Conservation (phyloP, 805 yeast species). For the Sugiyamaella lignohabitans region DNA sequence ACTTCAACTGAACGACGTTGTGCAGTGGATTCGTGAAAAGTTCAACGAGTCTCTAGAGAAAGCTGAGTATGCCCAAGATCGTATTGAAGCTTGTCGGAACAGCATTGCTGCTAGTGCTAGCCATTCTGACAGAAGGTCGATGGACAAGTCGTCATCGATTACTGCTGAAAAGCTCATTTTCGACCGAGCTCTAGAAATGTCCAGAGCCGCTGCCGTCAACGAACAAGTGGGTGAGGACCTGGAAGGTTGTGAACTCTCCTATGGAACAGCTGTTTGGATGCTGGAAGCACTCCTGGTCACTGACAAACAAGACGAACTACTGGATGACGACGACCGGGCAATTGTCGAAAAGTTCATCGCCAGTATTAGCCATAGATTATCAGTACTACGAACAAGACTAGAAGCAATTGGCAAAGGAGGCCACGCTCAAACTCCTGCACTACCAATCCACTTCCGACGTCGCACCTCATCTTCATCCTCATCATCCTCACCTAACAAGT, state of each 20-base stretch:
- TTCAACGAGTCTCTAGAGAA: conserved; percentile 85
- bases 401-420: background rate
- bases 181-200: conserved; percentile 90
- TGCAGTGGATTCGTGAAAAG: conserved; percentile 86
- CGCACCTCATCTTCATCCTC: background rate
- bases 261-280: conserved; percentile 95
- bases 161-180: conserved; percentile 81
- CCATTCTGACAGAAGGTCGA: background rate
- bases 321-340: conserved; percentile 66
- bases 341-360: conserved; percentile 76
- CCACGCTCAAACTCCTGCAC: background rate
- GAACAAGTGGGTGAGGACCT: conserved; percentile 73
- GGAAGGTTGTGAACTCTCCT: conserved; percentile 75
- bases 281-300: conserved; percentile 72
- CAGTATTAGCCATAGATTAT: conserved; percentile 74
- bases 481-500: background rate
- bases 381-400: conserved; percentile 55
- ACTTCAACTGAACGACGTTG: conserved; percentile 40
- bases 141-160: conserved; percentile 10
- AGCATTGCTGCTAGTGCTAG: background rate
- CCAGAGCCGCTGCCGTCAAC: conserved; percentile 83
- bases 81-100: conserved; percentile 7
- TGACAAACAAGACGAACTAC: conserved; percentile 30
- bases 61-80: conserved; percentile 68
- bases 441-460: background rate